Base-by-base conservation (phyloP, 306 rosid genomes). In the Quercus robur region DNA sequence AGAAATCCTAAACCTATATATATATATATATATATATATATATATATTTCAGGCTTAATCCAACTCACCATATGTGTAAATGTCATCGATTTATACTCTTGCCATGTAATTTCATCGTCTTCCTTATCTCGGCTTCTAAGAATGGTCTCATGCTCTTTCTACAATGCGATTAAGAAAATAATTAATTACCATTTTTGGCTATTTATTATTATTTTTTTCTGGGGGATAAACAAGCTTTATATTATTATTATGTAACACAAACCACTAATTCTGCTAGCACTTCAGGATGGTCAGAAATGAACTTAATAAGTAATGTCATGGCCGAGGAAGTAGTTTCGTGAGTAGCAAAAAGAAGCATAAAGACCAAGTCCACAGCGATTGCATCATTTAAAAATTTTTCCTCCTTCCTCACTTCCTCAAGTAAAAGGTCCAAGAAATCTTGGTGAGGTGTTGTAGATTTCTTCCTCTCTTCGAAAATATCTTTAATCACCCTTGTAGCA, bases 61-160 rank as follows among this genome's bases (percentile, higher is more conserved):
- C 46, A 38, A 38, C 46, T 7, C 18, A 78, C 81, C 81, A 69
- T 70, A 17, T 69, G 75, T 1, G 81, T 78, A 41, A 78, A 78
- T 4, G 44, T 78, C 81, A 78, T 78, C 2, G 76, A 56, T 23
- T 78, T 78, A 25, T 35, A 78, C 70, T 78, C 75, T 70, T 78
- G 44, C 81, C 81, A 78, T 19, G 75, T 78, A 21, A 78, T 69
- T 51, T 17, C 70, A 35, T 14, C 56, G 15, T 2, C 30, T 6
- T 5, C 72, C 30, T 12, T 23, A 1, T 66, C 72, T 10, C 77
- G 71, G 26, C 52, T 59, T 78, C 41, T 58, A 2, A 78, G 18
- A 56, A 78, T 71, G 26, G 70, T 35, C 17, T 71, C 72, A 1
- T 71, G 76, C 72, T 78, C 82, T 71, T 71, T 71, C 82, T 78